phyloP scores from a whole-genome alignment of 2,329 filamentous ascomycete genomes.

The Nemania bipapillata region DNA sequence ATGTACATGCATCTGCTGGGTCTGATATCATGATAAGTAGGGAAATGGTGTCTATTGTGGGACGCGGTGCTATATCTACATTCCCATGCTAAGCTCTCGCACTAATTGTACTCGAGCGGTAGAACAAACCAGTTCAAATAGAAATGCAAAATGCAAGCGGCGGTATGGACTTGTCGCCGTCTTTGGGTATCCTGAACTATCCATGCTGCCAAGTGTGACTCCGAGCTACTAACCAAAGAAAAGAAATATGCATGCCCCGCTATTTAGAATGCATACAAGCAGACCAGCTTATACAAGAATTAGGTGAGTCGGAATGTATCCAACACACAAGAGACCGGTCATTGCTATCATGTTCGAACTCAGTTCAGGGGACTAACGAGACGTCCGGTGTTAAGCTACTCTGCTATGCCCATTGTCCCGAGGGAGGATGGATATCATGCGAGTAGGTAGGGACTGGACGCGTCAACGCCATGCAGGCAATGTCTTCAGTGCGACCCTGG shows the following conservation, averaged over 20 bases:
- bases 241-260: slow-evolving; percentile 31
- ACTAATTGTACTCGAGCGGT: neutral
- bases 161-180: slow-evolving; percentile 25
- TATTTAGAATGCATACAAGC: slow-evolving; percentile 1
- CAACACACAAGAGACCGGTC: neutral
- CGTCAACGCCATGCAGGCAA: slow-evolving; percentile 13
- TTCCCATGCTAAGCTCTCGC: neutral
- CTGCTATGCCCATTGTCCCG: neutral
- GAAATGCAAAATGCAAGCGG: slow-evolving; percentile 32
- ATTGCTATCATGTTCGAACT: neutral
- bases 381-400: neutral
- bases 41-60: slow-evolving; percentile 6
- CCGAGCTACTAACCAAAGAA: slow-evolving; percentile 26
- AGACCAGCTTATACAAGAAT: neutral
- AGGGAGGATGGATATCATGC: neutral
- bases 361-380: neutral
- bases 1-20: neutral
- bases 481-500: neutral
- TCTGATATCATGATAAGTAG: neutral
- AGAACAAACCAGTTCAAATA: slow-evolving; percentile 6
- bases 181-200: slow-evolving; percentile 37
- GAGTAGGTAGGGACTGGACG: neutral
- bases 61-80: neutral
- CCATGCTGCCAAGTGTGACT: slow-evolving; percentile 30
- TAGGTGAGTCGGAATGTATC: neutral